Base-by-base conservation (phyloP, 345 rosid species). In the Salix exigua region DNA sequence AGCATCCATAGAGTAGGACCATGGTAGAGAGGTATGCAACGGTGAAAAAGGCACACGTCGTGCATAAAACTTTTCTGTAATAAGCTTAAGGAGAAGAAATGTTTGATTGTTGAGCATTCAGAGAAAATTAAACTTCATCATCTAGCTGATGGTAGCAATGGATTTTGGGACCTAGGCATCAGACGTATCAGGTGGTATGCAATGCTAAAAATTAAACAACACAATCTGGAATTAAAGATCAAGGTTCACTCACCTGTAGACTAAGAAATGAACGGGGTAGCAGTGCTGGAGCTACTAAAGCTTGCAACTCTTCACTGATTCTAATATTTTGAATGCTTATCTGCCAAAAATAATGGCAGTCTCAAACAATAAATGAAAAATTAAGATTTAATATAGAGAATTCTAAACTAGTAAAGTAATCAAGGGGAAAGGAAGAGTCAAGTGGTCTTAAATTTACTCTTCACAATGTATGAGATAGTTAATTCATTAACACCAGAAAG, bases 271-370 rank as follows among this genome's bases (percentile, higher is more conserved):
- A 87, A 51, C 97, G 89, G 6, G 97, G 97, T 33, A 92, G 84
- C 70, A 95, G 26, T 7, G 99, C 99, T 68, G 97, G 99, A 87
- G 97, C 90, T 40, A 92, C 88, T 31, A 92, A 77, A 81, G 92
- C 87, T 87, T 92, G 97, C 81, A 92, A 75, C 80, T 88, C 86
- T 72, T 89, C 92, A 71, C 88, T 92, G 86, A 94, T 92, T 74
- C 82, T 90, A 68, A 94, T 85, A 79, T 92, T 84, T 86, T 91
- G 91, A 78, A 92, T 66, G 77, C 88, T 86, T 77, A 94, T 83
- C 97, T 94, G 95, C 82, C 64, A 86, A 66, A 73, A 25, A 42
- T 73, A 75, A 73, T n/a, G 72, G 37, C 68, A 38, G 42, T 31
- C 31, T 31, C 44, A 30, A 46, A 16, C 0, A 19, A 61, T 12